Evolutionary conservation across 2,329 filamentous ascomycete genomes (phyloP).

Genomic region (Cephalotrichum gorgonifer): DNA sequence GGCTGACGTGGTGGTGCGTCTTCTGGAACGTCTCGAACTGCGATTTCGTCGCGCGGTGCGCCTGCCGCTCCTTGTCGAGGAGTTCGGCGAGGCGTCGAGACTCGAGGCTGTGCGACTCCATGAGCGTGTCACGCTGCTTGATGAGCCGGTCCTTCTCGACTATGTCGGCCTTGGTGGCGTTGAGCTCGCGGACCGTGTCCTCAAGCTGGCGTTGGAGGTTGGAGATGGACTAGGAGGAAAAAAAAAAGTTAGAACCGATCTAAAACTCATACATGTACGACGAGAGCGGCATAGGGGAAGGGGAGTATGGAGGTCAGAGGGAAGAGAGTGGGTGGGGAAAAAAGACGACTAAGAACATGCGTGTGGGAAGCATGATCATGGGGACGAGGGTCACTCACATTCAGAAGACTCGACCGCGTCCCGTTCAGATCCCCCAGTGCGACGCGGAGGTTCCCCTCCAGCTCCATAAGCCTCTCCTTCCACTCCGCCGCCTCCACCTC

Average conservation of each 20-base stretch:
- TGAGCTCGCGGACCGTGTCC: slow-evolving; percentile 70
- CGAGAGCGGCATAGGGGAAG: too few relatives aligned
- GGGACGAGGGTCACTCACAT: slow-evolving; percentile 36
- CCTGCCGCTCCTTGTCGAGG: slow-evolving; percentile 80
- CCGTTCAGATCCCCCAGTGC: slow-evolving; percentile 81
- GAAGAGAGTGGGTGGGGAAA: too few relatives aligned
- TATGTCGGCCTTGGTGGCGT: slow-evolving; percentile 63
- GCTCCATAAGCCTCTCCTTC: slow-evolving; percentile 81
- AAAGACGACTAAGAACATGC: neutral
- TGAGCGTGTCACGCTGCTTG: slow-evolving; percentile 75
- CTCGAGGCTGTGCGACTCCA: slow-evolving; percentile 84
- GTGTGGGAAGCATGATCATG: neutral
- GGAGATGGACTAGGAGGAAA: slow-evolving; percentile 55
- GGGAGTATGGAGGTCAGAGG: too few relatives aligned
- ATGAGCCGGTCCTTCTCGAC: slow-evolving; percentile 88
- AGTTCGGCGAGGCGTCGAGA: slow-evolving; percentile 75
- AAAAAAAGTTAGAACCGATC: neutral
- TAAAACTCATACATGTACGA: too few relatives aligned
- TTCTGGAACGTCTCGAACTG: slow-evolving; percentile 84
- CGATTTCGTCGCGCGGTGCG: slow-evolving; percentile 75
- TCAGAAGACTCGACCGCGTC: slow-evolving; percentile 74
- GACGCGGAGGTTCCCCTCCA: slow-evolving; percentile 80
- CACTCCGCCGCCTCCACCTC: slow-evolving; percentile 85
- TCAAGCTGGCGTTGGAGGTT: slow-evolving; percentile 85
- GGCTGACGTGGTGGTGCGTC: slow-evolving; percentile 76